phyloP scores from a whole-genome alignment of 441 rosid species.

The Eruca vesicaria region DNA sequence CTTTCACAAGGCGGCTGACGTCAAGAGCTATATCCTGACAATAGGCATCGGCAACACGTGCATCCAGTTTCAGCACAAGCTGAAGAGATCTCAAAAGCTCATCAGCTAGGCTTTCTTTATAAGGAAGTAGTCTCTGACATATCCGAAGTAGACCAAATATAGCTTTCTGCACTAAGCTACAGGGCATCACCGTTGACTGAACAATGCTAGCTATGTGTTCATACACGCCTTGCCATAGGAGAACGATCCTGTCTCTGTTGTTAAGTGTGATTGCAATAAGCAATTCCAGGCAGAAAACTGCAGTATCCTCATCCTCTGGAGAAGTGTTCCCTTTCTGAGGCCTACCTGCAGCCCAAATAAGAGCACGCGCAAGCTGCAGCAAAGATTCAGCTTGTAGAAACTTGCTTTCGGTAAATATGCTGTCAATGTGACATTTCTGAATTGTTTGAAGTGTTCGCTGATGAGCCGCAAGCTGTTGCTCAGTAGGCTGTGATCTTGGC shows the following conservation, averaged over 20 bases:
- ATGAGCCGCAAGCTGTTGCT: constrained; percentile 93
- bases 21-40: constrained; percentile 89
- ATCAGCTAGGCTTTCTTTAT: constrained; percentile 91
- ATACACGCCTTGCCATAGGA: constrained; percentile 94
- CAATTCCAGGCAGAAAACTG: constrained; percentile 94
- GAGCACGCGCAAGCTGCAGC: constrained; percentile 81
- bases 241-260: constrained; percentile 87
- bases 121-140: constrained; percentile 94
- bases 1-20: constrained; percentile 92
- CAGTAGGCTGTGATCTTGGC: constrained; percentile 91
- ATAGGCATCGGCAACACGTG: constrained; percentile 96
- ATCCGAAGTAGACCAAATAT: constrained; percentile 91
- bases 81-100: constrained; percentile 93
- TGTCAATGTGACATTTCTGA: constrained; percentile 89
- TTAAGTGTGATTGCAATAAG: constrained; percentile 91
- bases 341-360: constrained; percentile 84
- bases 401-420: constrained; percentile 93
- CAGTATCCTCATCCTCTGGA: constrained; percentile 91
- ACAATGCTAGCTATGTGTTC: constrained; percentile 84
- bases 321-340: constrained; percentile 76
- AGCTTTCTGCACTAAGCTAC: constrained; percentile 88
- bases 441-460: constrained; percentile 83
- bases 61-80: constrained; percentile 91
- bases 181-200: constrained; percentile 91
- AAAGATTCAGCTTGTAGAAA: constrained; percentile 91